Base-by-base conservation (phyloP, 306 rosid genomes). In the Prosopis cineraria region DNA sequence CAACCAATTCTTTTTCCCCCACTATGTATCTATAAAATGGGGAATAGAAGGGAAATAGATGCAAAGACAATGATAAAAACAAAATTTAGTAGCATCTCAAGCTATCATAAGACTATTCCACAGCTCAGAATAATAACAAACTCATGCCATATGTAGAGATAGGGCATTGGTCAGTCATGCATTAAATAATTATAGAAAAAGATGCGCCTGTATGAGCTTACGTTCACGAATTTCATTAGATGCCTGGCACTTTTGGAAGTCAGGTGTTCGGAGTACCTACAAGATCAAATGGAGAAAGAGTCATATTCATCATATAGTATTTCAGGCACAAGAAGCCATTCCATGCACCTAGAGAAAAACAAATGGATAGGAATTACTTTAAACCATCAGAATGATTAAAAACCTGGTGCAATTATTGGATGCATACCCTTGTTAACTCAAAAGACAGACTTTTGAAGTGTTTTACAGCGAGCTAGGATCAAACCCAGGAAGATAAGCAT, bases 151-250 rank as follows among this genome's bases (percentile, higher is more conserved):
- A 5, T 37, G 63, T 24, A 50, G 20, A 14, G n/a, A 71, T 11
- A 13, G 24, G 5, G 13, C 36, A 30, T 34, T 50, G 47, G 27
- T 33, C 9, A 74, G 63, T 34, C 24, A 16, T 27, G 70, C 17
- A 50, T 16, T 14, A 58, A 29, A 67, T 13, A 65, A 17, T 10
- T 48, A 22, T 60, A 31, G 33, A 78, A 5, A 20, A 72, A 19
- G 41, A 45, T 10, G 12, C 2, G 30, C 58, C 79, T 45, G 9
- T 14, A 73, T 10, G 37, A 68, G 80, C 91, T 85, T 85, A 89
- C 93, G 84, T 74, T 87, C 88, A 79, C 78, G 91, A 75, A 89
- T 89, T 80, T 89, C 85, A 48, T 75, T 34, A 19, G 93, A 83
- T 19, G 85, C 88, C 79, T 85, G 84, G 84, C 93, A 77, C 16